Evolutionary conservation across 108 stramenopile species (phyloP).

Genomic region (Cyclotella atomus): DNA sequence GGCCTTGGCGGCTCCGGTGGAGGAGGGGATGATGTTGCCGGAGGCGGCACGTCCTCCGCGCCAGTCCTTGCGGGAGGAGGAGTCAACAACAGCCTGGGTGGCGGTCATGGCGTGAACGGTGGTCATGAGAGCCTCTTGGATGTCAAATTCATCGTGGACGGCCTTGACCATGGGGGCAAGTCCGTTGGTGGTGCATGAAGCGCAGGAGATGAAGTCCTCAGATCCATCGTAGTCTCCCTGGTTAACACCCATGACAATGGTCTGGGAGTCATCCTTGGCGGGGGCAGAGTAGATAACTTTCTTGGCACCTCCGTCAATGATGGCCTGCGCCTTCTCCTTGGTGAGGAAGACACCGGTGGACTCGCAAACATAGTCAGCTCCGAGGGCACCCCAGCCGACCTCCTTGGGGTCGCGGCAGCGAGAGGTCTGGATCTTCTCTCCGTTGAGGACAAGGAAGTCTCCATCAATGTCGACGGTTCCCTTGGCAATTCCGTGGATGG

Average conservation of each 20-base stretch:
- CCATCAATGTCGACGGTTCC: conserved; percentile 97
- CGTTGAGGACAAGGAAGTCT: conserved; percentile 97
- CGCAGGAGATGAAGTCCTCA: conserved; percentile 98
- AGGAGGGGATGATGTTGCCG: conserved; percentile 99
- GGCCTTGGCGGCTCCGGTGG: conserved; percentile 99
- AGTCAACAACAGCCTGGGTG: conserved; percentile 99
- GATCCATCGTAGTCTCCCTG: conserved; percentile 89
- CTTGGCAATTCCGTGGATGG: conserved; percentile 98
- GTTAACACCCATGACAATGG: conserved; percentile 99
- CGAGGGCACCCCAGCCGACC: conserved; percentile 94
- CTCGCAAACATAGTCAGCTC: conserved; percentile 98
- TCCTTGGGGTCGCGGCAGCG: conserved; percentile 97
- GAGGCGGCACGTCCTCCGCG: conserved; percentile 99
- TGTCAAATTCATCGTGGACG: conserved; percentile 97
- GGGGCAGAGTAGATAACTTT: conserved; percentile 99
- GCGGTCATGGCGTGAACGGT: conserved; percentile 99
- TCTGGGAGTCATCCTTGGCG: conserved; percentile 98
- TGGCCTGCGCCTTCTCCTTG: conserved; percentile 93
- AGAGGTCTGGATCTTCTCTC: conserved; percentile 91
- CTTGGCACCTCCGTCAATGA: conserved; percentile 98
- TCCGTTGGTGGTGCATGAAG: conserved; percentile 99
- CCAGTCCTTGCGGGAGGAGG: conserved; percentile 99
- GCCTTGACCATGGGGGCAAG: conserved; percentile 99
- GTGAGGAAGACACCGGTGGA: conserved; percentile 99
- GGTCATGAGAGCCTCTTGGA: conserved; percentile 99